Base-by-base conservation (phyloP, 2,329 filamentous ascomycete species). In the Neonectria punicea region DNA sequence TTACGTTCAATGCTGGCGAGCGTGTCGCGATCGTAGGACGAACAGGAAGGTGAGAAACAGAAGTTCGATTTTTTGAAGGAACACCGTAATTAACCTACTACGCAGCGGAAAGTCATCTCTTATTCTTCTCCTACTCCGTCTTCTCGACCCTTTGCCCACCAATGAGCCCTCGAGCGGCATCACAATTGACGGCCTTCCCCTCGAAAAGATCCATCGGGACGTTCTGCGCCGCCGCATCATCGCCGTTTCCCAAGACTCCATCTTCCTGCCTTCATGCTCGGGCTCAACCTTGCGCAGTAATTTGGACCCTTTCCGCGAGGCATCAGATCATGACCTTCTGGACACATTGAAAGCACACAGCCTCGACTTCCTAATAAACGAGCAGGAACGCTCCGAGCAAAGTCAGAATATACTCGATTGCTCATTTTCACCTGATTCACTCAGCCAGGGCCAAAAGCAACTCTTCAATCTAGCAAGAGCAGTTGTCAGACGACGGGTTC, bases 381-480 rank as follows among this genome's bases (percentile, higher is more conserved):
- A 70, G 2, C 65, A 68, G 8, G 77, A 77, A 2, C 76, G 77
- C 0, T 67, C 80, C 0, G 65, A 22, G 13, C 20, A 68, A 2
- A 69, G 67, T 1, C 59, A 47, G 3, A 80, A 88, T 58, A 78
- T 79, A 16, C 75, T 81, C 1, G 79, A 84, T 9, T 77, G 79
- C 55, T 34, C 20, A 0, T 64, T 64, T 28, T 25, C 30, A 1
- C 30, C 30, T 3, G 44, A 28, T 13, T 32, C 30, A 5, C 77
- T 89, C 5, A 85, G 82, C 10, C 82, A 84, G 53, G 89, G 89
- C 0, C 89, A 91, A 73, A 83, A 83, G 62, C 89, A 91, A 73
- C 81, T 91, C 1, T 88, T 91, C 70, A 87, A 84, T 70, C 80
- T 91, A 4, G 88, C 85, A 2, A 78, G 88, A 3, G 88, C 87